Evolutionary conservation across 257 asterid genomes (phyloP).

Genomic region (Forsythia suspensa): DNA sequence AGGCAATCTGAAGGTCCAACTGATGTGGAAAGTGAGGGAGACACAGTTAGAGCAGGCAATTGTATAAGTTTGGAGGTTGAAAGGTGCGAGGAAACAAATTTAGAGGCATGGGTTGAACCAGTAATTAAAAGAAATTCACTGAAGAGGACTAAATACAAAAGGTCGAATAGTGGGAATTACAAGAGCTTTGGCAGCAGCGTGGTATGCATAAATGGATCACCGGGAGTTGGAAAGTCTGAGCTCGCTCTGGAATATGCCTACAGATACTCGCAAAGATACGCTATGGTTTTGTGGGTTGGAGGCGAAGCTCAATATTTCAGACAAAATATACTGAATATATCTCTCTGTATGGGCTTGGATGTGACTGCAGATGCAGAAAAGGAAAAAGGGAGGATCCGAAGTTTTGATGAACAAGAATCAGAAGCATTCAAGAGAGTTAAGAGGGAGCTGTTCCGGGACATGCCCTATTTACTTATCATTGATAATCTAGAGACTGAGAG

Average conservation of each 20-base stretch:
- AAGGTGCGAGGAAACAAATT: slow-evolving; percentile 33
- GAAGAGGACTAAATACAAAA: slow-evolving; percentile 23
- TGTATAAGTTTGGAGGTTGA: slow-evolving; percentile 43
- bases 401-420: slow-evolving; percentile 80
- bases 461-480: slow-evolving; percentile 78
- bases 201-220: slow-evolving; percentile 65
- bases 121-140: slow-evolving; percentile 30
- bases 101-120: slow-evolving; percentile 45
- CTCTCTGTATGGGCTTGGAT: slow-evolving; percentile 65
- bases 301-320: slow-evolving; percentile 75
- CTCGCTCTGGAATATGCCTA: slow-evolving; percentile 76
- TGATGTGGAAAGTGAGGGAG: slow-evolving; percentile 39
- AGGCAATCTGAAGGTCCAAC: slow-evolving; percentile 42
- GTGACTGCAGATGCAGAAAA: slow-evolving; percentile 87
- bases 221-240: slow-evolving; percentile 85
- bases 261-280: slow-evolving; percentile 69
- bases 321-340: slow-evolving; percentile 67
- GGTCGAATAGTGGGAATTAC: slow-evolving; percentile 52
- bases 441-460: slow-evolving; percentile 43
- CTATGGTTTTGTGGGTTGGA: slow-evolving; percentile 87
- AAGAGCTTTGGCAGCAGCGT: slow-evolving; percentile 53
- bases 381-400: slow-evolving; percentile 75
- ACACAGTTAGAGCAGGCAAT: slow-evolving; percentile 27
- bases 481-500: slow-evolving; percentile 76
- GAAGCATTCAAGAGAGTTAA: slow-evolving; percentile 73